A percentile compares a stretch with the other conserved stretches of the same genome.
Conservation (phyloP, 352 stramenopile species). For the Globisporangium emineosum region DNA sequence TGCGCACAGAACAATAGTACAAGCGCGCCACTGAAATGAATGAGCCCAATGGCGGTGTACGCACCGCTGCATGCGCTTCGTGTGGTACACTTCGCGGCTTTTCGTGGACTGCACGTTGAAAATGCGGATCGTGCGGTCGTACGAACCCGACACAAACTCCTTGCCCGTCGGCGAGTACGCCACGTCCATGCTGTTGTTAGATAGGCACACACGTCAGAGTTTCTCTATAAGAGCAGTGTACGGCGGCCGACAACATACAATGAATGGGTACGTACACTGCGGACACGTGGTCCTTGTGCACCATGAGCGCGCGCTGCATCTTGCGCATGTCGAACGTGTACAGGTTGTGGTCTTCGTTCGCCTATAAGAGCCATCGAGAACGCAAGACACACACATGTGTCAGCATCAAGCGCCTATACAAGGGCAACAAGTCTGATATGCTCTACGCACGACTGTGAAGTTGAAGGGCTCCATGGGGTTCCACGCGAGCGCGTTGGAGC, state of each 20-base stretch:
- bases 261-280: conserved; percentile 83
- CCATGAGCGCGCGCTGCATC: conserved; percentile 89
- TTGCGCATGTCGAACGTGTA: conserved; percentile 99
- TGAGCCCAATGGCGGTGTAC: too few species aligned
- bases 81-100: conserved; percentile 95
- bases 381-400: too few species aligned
- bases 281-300: conserved; percentile 98
- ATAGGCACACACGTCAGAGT: neutral
- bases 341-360: conserved; percentile 98
- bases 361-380: conserved; percentile 29
- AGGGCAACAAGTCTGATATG: neutral
- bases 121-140: conserved; percentile 98
- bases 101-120: conserved; percentile 89
- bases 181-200: conserved; percentile 89
- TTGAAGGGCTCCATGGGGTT: conserved; percentile 99
- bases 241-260: neutral
- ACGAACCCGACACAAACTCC: conserved; percentile 98
- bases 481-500: conserved; percentile 97
- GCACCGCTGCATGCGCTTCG: conserved; percentile 98
- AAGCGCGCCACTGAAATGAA: neutral
- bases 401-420: neutral
- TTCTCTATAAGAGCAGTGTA: neutral
- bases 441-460: conserved; percentile 90
- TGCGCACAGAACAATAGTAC: conserved; percentile 4
- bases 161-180: conserved; percentile 96